phyloP scores from a whole-genome alignment of 768 basidiomycete genomes.

The Suillus ampliporus region DNA sequence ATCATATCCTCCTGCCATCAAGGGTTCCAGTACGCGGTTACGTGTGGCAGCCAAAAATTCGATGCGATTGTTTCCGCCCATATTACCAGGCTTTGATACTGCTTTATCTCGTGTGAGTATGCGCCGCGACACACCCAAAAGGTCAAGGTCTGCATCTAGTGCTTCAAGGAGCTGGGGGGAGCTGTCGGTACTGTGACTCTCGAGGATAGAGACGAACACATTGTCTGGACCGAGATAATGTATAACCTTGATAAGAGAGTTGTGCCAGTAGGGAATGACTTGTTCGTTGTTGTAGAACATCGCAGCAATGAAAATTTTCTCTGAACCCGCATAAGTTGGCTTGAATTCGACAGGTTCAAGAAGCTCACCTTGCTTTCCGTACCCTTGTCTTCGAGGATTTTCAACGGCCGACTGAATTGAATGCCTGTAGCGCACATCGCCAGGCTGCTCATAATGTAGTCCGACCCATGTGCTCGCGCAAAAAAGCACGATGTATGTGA shows the following conservation, averaged over 20 bases:
- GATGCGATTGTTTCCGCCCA: slow-evolving; percentile 35
- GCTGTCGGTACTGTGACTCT: slow-evolving; percentile 42
- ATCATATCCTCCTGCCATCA: slow-evolving; percentile 44
- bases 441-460: slow-evolving; percentile 11
- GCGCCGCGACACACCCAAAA: slow-evolving; percentile 32
- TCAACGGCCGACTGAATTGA: slow-evolving; percentile 3
- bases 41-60: slow-evolving; percentile 45
- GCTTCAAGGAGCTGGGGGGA: slow-evolving; percentile 37
- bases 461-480: slow-evolving; percentile 3
- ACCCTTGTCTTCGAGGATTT: slow-evolving; percentile 9
- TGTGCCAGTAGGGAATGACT: slow-evolving; percentile 46
- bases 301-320: slow-evolving; percentile 45
- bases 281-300: slow-evolving; percentile 46
- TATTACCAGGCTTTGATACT: slow-evolving; percentile 24
- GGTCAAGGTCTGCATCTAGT: slow-evolving; percentile 30
- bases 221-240: slow-evolving; percentile 48
- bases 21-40: slow-evolving; percentile 48
- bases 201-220: slow-evolving; percentile 48
- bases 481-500: slow-evolving; percentile 4
- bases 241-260: slow-evolving; percentile 40
- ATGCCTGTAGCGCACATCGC: slow-evolving; percentile 15
- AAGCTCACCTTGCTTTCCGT: slow-evolving; percentile 14
- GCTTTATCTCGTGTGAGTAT: slow-evolving; percentile 36
- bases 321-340: slow-evolving; percentile 1
- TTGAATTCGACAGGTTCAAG: not conserved